Percentiles rank a stretch among this genome's conserved stretches.
Evolutionary conservation across 2,329 filamentous ascomycete species (phyloP).

Genomic region (Pseudocercospora fuligena): DNA sequence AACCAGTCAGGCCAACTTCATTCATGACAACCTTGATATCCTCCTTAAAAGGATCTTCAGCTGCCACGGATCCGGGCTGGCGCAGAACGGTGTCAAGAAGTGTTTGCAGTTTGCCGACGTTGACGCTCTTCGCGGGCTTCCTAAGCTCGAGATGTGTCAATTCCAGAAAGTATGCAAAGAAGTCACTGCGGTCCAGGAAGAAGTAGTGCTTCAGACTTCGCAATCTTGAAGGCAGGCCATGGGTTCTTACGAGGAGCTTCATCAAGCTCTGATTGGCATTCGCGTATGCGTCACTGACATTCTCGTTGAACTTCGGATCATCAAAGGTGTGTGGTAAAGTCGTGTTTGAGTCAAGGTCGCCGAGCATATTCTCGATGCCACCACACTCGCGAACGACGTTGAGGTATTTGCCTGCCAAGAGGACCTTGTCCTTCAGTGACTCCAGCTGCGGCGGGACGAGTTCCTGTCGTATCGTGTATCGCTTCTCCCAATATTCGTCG

Average conservation of each 20-base stretch:
- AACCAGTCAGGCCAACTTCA: slow-evolving; percentile 88
- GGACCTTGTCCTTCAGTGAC: slow-evolving; percentile 88
- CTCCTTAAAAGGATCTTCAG: slow-evolving; percentile 95
- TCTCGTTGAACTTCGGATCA: slow-evolving; percentile 88
- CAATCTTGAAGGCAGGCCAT: slow-evolving; percentile 83
- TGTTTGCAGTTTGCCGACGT: slow-evolving; percentile 90
- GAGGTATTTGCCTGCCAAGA: slow-evolving; percentile 94
- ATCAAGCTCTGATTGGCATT: slow-evolving; percentile 94
- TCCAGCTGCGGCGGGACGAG: slow-evolving; percentile 92
- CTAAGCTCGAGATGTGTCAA: slow-evolving; percentile 80
- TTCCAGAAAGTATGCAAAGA: slow-evolving; percentile 97
- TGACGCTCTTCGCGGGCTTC: slow-evolving; percentile 86
- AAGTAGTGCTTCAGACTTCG: slow-evolving; percentile 98
- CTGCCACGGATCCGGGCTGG: slow-evolving; percentile 93
- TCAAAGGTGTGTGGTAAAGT: slow-evolving; percentile 93
- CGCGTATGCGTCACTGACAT: slow-evolving; percentile 92
- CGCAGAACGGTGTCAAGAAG: slow-evolving; percentile 93
- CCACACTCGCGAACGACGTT: slow-evolving; percentile 98
- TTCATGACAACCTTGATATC: slow-evolving; percentile 98
- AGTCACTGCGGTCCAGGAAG: slow-evolving; percentile 96
- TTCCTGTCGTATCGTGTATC: slow-evolving; percentile 90
- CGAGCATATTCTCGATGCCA: slow-evolving; percentile 70
- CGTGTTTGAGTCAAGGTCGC: slow-evolving; percentile 77
- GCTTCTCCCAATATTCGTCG: slow-evolving; percentile 98
- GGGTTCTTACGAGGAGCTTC: slow-evolving; percentile 87